Evolutionary conservation across 805 yeast species (phyloP), one percentile per base, ranked within the genome.

Genomic region (Maudiozyma bulderi): DNA sequence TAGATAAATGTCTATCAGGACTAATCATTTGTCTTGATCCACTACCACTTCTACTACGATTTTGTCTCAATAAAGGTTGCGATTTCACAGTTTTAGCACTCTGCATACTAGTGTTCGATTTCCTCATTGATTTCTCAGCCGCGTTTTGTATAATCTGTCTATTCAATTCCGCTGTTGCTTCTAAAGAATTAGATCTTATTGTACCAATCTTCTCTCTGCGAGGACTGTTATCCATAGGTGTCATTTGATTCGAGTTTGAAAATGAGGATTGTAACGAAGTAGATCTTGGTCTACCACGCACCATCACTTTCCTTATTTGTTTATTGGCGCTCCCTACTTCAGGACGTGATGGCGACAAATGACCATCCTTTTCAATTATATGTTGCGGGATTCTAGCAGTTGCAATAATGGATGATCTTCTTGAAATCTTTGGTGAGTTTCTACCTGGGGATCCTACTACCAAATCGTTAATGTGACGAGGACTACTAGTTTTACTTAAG

Each of bases 241-340:
- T 20, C 26, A 20, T 20, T 20, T 20, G 26, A 20, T 20, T 20
- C 26, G 26, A 20, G 26, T 44, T 33, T 32, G 44, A 34, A 39
- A 48, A 49, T 31, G 58, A 47, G 5, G 68, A 54, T 49, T 65
- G 69, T 30, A 65, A 53, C 3, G 70, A 66, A 1, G 68, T 56
- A 8, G 70, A 64, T 45, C 69, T 58, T 29, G 61, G 57, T 40
- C 67, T 54, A 11, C 57, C 54, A 13, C 47, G 30, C 5, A 26
- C 41, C 2, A 30, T 28, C 8, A 38, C n/a, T 9, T 46, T 49
- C 44, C 47, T 48, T n/a, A 37, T 15, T 9, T 8, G 29, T 14
- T 31, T 32, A 42, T 40, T 48, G 13, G 43, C 38, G 8, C 35
- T 33, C 8, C 26, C 31, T 6, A 15, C 9, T 31, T 45, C 37